Evolutionary conservation across 2,329 filamentous ascomycete genomes (phyloP), one percentile per base, ranked within the genome.

Genomic region (Claviceps pusilla): DNA sequence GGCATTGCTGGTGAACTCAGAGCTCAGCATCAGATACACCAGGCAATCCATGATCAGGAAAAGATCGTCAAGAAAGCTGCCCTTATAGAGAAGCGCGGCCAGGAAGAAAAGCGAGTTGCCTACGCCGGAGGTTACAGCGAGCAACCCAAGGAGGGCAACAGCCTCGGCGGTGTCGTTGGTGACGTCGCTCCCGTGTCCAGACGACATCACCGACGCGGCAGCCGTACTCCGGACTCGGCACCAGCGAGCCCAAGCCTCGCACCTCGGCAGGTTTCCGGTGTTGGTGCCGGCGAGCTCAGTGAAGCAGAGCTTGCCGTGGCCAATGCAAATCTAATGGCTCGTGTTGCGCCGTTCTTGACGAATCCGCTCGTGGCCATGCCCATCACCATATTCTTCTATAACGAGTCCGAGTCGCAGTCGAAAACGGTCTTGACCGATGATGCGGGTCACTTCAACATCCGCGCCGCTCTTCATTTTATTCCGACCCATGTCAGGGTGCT

Each of bases 361-460:
- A 90, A 84, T 45, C 89, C 93, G 0, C 73, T 90, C 55, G 80
- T 84, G 1, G 80, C 85, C 51, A 78, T 83, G 24, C 84, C 90
- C 0, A 84, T 98, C 53, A 96, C 89, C 0, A 75, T 95, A 1
- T 96, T 97, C 73, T 97, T 98, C 68, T 98, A 94, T 71, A 93
- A 97, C 62, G 82, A 94, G 14, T 71, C 77, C 3, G 77, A 83
- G 51, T 95, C 91, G 1, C 84, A 89, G 61, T 94, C 91, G 33
- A 80, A 86, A 52, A 95, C 87, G 0, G 81, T 95, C 3, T 78
- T 80, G 58, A 98, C 94, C 0, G 86, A 96, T 63, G 86, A 93
- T 37, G 82, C 87, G 0, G 93, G 93, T 0, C 93, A 98, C 68
- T 98, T 98, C 62, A 78, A 75, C 45, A 74, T 90, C 35, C 80